Base-by-base conservation (phyloP, 371 early-diverging fungal genomes). In the Mucor mucedo region DNA sequence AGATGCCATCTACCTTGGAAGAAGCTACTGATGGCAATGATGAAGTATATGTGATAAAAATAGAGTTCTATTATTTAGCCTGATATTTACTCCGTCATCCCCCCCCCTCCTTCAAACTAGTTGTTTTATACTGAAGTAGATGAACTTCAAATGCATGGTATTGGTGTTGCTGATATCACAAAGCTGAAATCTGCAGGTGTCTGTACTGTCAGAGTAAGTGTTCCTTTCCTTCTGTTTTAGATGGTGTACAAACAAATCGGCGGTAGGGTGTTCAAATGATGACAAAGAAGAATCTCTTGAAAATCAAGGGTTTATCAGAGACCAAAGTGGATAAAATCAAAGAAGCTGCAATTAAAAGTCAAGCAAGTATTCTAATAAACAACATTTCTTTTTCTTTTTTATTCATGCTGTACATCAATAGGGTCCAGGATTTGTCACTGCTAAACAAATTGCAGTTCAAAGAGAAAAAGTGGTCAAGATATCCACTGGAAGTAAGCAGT, bases 301-400 rank as follows among this genome's bases (percentile, higher is more conserved):
- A 86, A 45, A 88, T 94, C 66, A 94, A 93, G 70, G 93, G 94
- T 0, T 69, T 94, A 42, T 89, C 91, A n/a, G 94, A 94, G 72
- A 77, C 84, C 39, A 96, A 95, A 62, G 93, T 93, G 28, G 96
- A 96, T 44, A 95, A 94, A 73, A 85, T 94, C 49, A 91, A 89
- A 68, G 94, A 93, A 49, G 87, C 87, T 2, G 90, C 89, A 28
- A 57, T 70, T 0, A 89, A 91, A 55, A 58, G 54, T 16, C 47
- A 60, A 47, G 41, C 71, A 61, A 56, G 21, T 48, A 35, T 21
- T 3, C 1, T 21, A 21, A 0, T 21, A 21, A 21, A 7, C 14
- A 4, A 11, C n/a, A 16, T 21, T 6, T 13, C 10, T 13, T 14
- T 3, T 30, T 13, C 4, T 48, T 13, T 14, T 3, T 30, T 13